A percentile compares a stretch with the other conserved stretches of the same genome.
phyloP scores from a whole-genome alignment of 2,329 filamentous ascomycete genomes.

The Alternaria solani region DNA sequence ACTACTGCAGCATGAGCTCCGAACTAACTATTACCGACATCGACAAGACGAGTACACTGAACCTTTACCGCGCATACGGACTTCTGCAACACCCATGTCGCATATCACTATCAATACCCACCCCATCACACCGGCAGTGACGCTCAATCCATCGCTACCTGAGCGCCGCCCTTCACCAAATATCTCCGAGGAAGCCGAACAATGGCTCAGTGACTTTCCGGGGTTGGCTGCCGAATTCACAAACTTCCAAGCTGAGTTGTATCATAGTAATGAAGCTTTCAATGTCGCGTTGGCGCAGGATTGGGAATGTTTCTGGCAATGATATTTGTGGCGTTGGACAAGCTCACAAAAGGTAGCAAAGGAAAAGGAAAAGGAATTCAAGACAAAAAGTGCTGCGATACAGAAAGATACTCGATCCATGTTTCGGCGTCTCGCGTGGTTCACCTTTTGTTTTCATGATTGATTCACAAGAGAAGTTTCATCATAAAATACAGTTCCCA shows the following conservation, averaged over 20 bases:
- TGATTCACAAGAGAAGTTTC: neutral
- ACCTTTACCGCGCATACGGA: neutral
- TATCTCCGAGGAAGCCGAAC: conserved; percentile 14
- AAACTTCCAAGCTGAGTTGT: conserved; percentile 15
- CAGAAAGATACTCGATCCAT: neutral
- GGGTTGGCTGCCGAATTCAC: conserved; percentile 22
- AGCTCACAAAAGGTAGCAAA: neutral
- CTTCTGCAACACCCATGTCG: conserved; percentile 1
- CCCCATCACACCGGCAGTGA: neutral
- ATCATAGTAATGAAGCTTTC: conserved; percentile 16
- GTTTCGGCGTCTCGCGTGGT: neutral
- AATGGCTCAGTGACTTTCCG: conserved; percentile 24
- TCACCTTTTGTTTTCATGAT: neutral
- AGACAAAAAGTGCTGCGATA: neutral
- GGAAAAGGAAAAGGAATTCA: neutral
- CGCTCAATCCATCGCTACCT: neutral
- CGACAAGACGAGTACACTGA: conserved; percentile 2
- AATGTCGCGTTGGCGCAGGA: conserved; percentile 20
- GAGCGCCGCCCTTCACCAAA: neutral
- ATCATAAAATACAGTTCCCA: neutral
- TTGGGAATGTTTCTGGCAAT: conserved; percentile 33
- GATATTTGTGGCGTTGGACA: neutral
- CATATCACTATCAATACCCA: neutral
- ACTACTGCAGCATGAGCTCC: conserved; percentile 17
- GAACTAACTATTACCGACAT: conserved; percentile 7